Evolutionary conservation across 179 eudicot genomes (phyloP), one percentile per base, ranked within the genome.

Genomic region (Spergularia azorica): DNA sequence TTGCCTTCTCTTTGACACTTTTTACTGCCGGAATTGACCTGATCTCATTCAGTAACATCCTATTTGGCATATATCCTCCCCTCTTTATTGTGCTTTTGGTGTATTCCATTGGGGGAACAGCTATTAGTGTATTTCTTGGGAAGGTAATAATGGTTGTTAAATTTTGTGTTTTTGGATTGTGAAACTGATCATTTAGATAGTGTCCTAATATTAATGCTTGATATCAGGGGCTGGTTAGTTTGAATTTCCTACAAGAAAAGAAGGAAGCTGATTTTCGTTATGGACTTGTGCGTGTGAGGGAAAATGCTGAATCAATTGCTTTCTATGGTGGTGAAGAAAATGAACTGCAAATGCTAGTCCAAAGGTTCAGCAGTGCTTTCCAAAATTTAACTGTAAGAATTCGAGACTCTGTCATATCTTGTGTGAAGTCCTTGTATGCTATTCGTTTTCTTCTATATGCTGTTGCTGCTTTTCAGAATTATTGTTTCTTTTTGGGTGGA

Each of bases 281-380:
- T 85, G 99, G 99, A 55, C 93, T 95, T 76, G 99, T 95, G n/a
- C 99, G 99, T 66, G 87, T 95, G 61, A 87, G 99, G 81, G 99
- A 95, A 86, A 95, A 95, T 88, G 97, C 99, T 63, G 99, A 95
- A 86, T 95, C 99, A 55, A 95, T 95, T 85, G 99, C 97, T 82
- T 95, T 93, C 79, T 95, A 95, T 72, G 92, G 92, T 41, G 99
- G 99, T 15, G 99, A 95, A 87, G 95, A 89, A 81, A 93, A 91
- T 80, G 99, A 95, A 84, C 78, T 87, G 86, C 93, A 90, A 86
- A 83, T 95, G 77, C 87, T 95, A 69, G 87, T 95, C 74, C 91
- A 88, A 80, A 86, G 99, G 71, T 95, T 95, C 90, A 88, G 88
- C 83, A 93, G 91, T 71, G 97, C 99, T 75, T 93, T 90, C 83